These are phyloP conservation scores for Pestalotiopsis sp. DNA, from an alignment of 2,329 filamentous ascomycete species.

Conservation along the genomic window DNA sequence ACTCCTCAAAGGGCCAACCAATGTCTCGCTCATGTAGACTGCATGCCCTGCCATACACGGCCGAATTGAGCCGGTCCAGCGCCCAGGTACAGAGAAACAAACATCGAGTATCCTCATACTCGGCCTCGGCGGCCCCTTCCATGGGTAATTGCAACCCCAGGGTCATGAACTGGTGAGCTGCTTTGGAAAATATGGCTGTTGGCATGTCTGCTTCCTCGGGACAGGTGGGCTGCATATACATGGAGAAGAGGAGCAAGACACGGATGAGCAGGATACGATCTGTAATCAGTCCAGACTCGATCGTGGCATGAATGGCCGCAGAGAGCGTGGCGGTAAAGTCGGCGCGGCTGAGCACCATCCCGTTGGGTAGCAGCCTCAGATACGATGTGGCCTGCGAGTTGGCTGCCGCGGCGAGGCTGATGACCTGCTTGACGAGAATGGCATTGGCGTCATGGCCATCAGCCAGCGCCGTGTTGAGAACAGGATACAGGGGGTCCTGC, in stretches of 20 bases:
- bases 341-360: slow-evolving; percentile 41
- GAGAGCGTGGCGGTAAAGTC: slow-evolving; percentile 53
- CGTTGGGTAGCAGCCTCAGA: slow-evolving; percentile 44
- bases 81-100: slow-evolving; percentile 64
- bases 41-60: slow-evolving; percentile 62
- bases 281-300: slow-evolving; percentile 56
- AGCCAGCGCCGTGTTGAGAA: slow-evolving; percentile 41
- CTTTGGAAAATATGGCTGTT: slow-evolving; percentile 53
- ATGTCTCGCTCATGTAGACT: slow-evolving; percentile 64
- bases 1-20: slow-evolving; percentile 53
- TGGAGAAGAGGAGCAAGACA: slow-evolving; percentile 54
- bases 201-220: slow-evolving; percentile 58
- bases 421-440: slow-evolving; percentile 54
- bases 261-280: slow-evolving; percentile 59
- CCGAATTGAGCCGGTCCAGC: slow-evolving; percentile 60
- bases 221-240: slow-evolving; percentile 60
- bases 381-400: slow-evolving; percentile 48
- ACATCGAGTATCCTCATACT: slow-evolving; percentile 43
- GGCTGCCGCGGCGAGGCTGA: slow-evolving; percentile 57
- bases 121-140: slow-evolving; percentile 25
- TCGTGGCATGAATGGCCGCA: slow-evolving; percentile 48
- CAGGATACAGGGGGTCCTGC: slow-evolving; percentile 57
- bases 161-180: slow-evolving; percentile 60
- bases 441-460: slow-evolving; percentile 30
- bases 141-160: slow-evolving; percentile 55